Evolutionary conservation across 257 asterid genomes (phyloP), one percentile per base, ranked within the genome.

Genomic region (Fraxinus americana): DNA sequence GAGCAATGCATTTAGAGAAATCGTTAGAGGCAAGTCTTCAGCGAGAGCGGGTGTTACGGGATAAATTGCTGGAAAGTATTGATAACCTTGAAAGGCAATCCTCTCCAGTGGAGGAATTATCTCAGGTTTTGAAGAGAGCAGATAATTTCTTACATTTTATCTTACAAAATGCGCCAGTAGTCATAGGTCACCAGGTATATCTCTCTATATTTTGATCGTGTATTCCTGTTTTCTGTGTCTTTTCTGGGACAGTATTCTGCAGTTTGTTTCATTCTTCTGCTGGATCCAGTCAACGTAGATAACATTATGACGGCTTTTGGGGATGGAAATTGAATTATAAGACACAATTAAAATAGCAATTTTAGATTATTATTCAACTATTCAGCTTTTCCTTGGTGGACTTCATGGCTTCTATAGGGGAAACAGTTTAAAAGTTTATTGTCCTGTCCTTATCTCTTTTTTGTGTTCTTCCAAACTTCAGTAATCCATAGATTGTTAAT

Each of bases 111-210:
- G 97, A 89, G 83, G 98, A 94, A 79, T 48, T 94, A 13, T 87
- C 95, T 5, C 94, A 94, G 72, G 84, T 94, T 80, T 78, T 94
- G 79, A 85, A 85, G 83, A 86, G 98, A 79, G 98, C 98, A 0
- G 98, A 94, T 77, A 92, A 94, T 73, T 94, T 92, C 86, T 83
- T 94, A 77, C 98, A 94, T 85, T 94, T 94, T 75, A 88, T 94
- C 75, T 94, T 94, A 67, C 98, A 94, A 78, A 94, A 89, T 85
- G 98, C 98, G 45, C 98, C 98, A 0, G 97, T 94, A 80, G 98
- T 94, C 30, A 94, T 94, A 21, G 98, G 98, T 30, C 98, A 94
- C 79, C 97, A 91, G 97, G 98, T 91, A 39, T 39, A 39, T 39
- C 45, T 39, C 45, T 39, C 45, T 39, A 10, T 39, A 39, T 39